Conservation (phyloP, 2,329 filamentous ascomycete species). For the Cladorrhinum sp. region DNA sequence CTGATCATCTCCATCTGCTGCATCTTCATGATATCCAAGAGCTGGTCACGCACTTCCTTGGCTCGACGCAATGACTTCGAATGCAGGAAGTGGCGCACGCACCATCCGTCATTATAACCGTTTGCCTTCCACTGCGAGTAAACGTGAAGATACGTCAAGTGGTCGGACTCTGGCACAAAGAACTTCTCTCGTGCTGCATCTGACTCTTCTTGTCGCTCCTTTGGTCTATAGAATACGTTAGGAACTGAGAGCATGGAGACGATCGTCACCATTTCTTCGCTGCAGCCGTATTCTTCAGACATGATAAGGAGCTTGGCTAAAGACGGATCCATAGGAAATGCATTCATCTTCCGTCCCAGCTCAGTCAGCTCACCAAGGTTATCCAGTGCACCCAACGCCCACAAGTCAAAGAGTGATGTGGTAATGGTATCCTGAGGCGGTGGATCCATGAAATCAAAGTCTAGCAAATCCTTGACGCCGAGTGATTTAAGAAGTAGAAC, state of each 20-base stretch:
- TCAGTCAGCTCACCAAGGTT: constrained; percentile 89
- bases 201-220: constrained; percentile 94
- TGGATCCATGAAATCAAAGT: constrained; percentile 99
- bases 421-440: constrained; percentile 97
- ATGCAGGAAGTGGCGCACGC: constrained; percentile 87
- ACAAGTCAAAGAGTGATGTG: constrained; percentile 94
- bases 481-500: constrained; percentile 92
- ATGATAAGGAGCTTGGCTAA: constrained; percentile 93
- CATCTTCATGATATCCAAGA: constrained; percentile 89
- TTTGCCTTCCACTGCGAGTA: constrained; percentile 95
- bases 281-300: constrained; percentile 84
- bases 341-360: constrained; percentile 89
- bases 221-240: constrained; percentile 93
- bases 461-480: constrained; percentile 87
- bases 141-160: constrained; percentile 91
- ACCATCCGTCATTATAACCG: constrained; percentile 87
- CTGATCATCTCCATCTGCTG: constrained; percentile 85
- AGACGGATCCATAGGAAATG: constrained; percentile 96
- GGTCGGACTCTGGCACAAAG: constrained; percentile 96
- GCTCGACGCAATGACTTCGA: constrained; percentile 89
- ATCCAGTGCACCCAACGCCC: constrained; percentile 90
- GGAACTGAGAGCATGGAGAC: constrained; percentile 97
- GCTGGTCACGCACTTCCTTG: constrained; percentile 90
- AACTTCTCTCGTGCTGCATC: constrained; percentile 96
- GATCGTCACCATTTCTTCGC: constrained; percentile 96